Evolutionary conservation across 1,139 yeast species (phyloP).

Genomic region (Yamadazyma jaroonii): DNA sequence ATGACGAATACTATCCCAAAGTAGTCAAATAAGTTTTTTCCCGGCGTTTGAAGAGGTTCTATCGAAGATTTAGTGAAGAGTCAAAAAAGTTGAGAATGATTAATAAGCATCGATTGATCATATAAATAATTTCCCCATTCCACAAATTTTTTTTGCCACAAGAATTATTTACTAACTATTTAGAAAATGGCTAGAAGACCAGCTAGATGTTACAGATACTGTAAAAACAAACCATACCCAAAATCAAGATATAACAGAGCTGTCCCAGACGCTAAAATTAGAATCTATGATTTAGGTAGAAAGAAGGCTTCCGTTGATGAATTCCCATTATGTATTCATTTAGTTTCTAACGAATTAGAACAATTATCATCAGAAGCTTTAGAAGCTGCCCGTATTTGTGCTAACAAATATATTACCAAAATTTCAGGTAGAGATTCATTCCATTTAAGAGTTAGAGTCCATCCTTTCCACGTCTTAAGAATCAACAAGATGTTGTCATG

Average conservation of each 20-base stretch:
- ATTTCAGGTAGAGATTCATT: conserved; percentile 98
- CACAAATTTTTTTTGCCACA: background rate
- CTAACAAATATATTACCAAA: conserved; percentile 98
- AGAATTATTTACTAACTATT: conserved; percentile 27
- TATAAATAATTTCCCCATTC: background rate
- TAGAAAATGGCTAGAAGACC: conserved; percentile 99
- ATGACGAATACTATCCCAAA: too few species aligned
- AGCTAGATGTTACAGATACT: conserved; percentile 99
- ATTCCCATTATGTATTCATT: conserved; percentile 99
- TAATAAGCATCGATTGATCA: background rate
- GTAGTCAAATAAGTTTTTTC: too few species aligned
- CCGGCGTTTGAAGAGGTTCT: too few species aligned
- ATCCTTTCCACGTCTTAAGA: conserved; percentile 99
- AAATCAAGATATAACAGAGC: conserved; percentile 99
- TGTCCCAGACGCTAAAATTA: conserved; percentile 99
- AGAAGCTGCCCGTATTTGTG: conserved; percentile 99
- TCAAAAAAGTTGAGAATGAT: background rate
- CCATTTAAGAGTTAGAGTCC: conserved; percentile 99
- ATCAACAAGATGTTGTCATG: conserved; percentile 99
- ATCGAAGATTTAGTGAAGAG: background rate
- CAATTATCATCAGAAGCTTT: conserved; percentile 99
- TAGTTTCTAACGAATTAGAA: conserved; percentile 98
- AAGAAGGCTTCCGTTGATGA: conserved; percentile 99
- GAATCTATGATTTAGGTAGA: conserved; percentile 99
- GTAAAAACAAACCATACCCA: conserved; percentile 99